phyloP scores from a whole-genome alignment of 495 filamentous ascomycete genomes.

The Staphylotrichum tortipilum region DNA sequence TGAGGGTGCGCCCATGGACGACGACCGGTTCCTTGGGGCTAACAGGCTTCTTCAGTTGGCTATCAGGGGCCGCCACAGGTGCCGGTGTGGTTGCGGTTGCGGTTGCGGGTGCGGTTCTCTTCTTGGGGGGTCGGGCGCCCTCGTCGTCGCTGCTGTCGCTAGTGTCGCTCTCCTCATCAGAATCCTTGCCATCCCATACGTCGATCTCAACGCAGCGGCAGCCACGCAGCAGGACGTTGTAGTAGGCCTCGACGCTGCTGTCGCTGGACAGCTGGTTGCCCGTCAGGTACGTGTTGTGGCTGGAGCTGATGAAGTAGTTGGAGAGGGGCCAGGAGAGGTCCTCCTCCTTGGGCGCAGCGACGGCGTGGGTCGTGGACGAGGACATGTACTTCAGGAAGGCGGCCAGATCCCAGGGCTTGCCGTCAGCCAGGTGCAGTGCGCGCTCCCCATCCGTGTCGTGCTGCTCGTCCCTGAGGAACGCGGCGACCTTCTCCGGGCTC shows the following conservation, averaged over 20 bases:
- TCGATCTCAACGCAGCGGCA: conserved; percentile 94
- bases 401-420: conserved; percentile 33
- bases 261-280: conserved; percentile 87
- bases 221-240: conserved; percentile 70
- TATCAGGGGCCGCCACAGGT: conserved; percentile 15
- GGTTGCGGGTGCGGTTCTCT: conserved; percentile 15
- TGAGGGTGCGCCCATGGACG: conserved; percentile 83
- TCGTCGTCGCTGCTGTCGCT: conserved; percentile 16
- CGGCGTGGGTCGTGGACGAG: conserved; percentile 40
- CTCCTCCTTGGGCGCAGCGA: conserved; percentile 29
- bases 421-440: conserved; percentile 10
- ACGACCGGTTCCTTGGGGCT: conserved; percentile 58
- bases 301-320: conserved; percentile 85
- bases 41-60: conserved; percentile 5
- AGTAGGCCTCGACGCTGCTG: conserved; percentile 73
- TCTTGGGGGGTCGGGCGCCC: conserved; percentile 27
- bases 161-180: conserved; percentile 28
- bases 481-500: conserved; percentile 27
- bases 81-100: conserved; percentile 22
- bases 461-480: conserved; percentile 33
- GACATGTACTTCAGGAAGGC: conserved; percentile 55
- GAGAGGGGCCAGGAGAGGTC: conserved; percentile 62
- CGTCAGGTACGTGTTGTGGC: conserved; percentile 91
- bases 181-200: conserved; percentile 78
- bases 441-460: conserved; percentile 24